Evolutionary conservation across 805 yeast genomes (phyloP).

Genomic region (Yarrowia phangngaensis): DNA sequence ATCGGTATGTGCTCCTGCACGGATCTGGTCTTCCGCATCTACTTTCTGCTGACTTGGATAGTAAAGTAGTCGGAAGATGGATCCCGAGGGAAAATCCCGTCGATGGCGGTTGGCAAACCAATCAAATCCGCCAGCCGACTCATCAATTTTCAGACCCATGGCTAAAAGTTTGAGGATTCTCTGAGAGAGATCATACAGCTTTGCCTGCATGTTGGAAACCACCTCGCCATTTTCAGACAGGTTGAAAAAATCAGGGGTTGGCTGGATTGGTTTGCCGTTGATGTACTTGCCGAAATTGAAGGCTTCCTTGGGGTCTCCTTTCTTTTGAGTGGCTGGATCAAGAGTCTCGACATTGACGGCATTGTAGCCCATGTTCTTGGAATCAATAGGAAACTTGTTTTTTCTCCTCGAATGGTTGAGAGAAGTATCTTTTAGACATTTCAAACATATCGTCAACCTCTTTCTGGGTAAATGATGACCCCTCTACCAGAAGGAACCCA

Average conservation of each 20-base stretch:
- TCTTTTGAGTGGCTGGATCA: slow-evolving; percentile 40
- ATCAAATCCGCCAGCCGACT: slow-evolving; percentile 47
- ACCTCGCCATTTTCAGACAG: slow-evolving; percentile 43
- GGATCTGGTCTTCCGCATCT: slow-evolving; percentile 52
- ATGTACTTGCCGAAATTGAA: slow-evolving; percentile 61
- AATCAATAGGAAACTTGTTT: slow-evolving; percentile 48
- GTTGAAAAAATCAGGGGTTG: slow-evolving; percentile 53
- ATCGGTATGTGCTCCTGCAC: slow-evolving; percentile 87
- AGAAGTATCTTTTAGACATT: slow-evolving; percentile 51
- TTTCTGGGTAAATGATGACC: slow-evolving; percentile 55
- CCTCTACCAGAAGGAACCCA: slow-evolving; percentile 65
- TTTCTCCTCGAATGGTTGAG: slow-evolving; percentile 53
- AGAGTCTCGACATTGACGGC: slow-evolving; percentile 52
- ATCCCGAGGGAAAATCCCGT: slow-evolving; percentile 51
- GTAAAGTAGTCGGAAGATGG: slow-evolving; percentile 65
- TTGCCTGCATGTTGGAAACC: slow-evolving; percentile 40
- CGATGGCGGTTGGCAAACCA: slow-evolving; percentile 65
- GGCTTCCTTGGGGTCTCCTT: slow-evolving; percentile 50
- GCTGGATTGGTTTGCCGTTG: slow-evolving; percentile 44
- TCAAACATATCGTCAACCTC: slow-evolving; percentile 53
- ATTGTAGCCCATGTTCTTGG: slow-evolving; percentile 60
- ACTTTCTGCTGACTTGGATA: slow-evolving; percentile 57
- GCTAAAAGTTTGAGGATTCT: slow-evolving; percentile 56
- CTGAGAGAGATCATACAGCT: slow-evolving; percentile 50
- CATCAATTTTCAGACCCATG: slow-evolving; percentile 59